A percentile compares a stretch with the other conserved stretches of the same genome.
phyloP scores from a whole-genome alignment of 768 basidiomycete genomes.

The Lyophyllum shimeji region DNA sequence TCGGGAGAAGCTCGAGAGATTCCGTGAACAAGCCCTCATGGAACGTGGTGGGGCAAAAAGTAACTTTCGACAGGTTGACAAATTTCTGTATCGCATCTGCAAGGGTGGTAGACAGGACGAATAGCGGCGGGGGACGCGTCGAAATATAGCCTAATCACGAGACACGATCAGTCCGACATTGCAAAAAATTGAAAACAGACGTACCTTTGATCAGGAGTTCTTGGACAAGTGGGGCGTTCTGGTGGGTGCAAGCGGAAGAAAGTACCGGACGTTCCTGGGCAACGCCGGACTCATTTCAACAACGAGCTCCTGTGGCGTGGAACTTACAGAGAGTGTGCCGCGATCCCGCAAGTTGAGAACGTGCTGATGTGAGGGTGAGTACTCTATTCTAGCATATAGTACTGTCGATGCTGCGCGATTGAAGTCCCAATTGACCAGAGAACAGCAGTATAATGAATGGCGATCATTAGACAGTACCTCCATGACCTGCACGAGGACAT shows the following conservation, averaged over 20 bases:
- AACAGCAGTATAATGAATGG: constrained; percentile 35
- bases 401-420: constrained; percentile 41
- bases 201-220: constrained; percentile 47
- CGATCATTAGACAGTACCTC: constrained; percentile 33
- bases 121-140: constrained; percentile 28
- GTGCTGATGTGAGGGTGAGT: constrained; percentile 34
- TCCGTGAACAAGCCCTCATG: constrained; percentile 33
- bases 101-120: constrained; percentile 27
- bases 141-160: constrained; percentile 20
- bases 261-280: constrained; percentile 36
- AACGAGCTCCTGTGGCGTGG: background rate
- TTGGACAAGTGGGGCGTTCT: constrained; percentile 39
- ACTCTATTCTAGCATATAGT: constrained; percentile 45
- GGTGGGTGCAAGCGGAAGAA: constrained; percentile 36
- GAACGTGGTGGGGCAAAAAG: constrained; percentile 32
- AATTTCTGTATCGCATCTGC: constrained; percentile 29
- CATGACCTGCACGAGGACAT: constrained; percentile 35
- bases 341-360: constrained; percentile 36
- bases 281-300: background rate
- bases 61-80: constrained; percentile 30
- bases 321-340: constrained; percentile 32
- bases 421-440: constrained; percentile 48
- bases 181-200: background rate
- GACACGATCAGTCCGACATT: background rate
- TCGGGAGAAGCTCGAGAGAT: constrained; percentile 22